phyloP scores from a whole-genome alignment of 441 rosid genomes.

The Macaranga tanarius region DNA sequence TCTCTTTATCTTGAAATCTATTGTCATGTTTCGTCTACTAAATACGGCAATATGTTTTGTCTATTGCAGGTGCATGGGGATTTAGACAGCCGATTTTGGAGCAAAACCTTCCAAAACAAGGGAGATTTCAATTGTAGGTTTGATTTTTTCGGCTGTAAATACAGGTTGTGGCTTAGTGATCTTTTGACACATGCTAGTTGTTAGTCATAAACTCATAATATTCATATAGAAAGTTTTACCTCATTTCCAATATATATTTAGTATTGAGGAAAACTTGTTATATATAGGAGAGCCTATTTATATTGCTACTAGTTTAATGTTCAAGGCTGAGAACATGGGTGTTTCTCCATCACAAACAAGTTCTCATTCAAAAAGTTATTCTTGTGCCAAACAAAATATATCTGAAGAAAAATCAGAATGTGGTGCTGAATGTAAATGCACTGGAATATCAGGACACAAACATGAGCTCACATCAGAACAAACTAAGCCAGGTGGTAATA shows the following conservation, averaged over 20 bases:
- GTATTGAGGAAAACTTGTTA: background rate
- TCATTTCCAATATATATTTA: background rate
- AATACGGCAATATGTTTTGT: constrained; percentile 6
- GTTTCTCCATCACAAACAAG: constrained; percentile 40
- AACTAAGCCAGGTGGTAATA: too few relatives aligned
- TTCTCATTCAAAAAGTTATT: constrained; percentile 26
- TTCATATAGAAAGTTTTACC: background rate
- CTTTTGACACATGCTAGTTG: background rate
- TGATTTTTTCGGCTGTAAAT: background rate
- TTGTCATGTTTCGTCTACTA: background rate
- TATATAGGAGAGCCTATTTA: constrained; percentile 20
- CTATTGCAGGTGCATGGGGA: constrained; percentile 19
- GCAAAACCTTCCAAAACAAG: background rate
- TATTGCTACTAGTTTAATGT: constrained; percentile 29
- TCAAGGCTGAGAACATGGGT: constrained; percentile 36
- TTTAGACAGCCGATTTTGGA: constrained; percentile 11
- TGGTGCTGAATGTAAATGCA: background rate
- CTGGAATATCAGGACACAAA: too few relatives aligned
- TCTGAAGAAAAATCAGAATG: constrained; percentile 27
- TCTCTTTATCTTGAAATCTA: background rate
- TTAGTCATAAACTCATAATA: background rate
- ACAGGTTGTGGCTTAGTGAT: background rate
- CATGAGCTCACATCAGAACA: too few relatives aligned
- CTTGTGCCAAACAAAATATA: constrained; percentile 28
- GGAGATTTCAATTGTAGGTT: constrained; percentile 12